phyloP scores from a whole-genome alignment of 1,139 yeast genomes.

The Blastobotrys malaysiensis region DNA sequence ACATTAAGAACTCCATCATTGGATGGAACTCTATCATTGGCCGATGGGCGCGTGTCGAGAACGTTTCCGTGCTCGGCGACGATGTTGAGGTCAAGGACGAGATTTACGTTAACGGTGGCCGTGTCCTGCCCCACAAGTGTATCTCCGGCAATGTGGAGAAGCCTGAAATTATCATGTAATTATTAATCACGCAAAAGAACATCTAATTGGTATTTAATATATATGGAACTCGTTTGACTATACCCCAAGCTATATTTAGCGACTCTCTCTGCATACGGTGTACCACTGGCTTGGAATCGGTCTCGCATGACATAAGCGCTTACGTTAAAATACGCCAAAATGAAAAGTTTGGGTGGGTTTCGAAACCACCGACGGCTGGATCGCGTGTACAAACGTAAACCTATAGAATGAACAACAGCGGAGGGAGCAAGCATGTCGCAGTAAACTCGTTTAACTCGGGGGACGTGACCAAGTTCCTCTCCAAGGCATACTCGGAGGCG shows the following conservation, averaged over 20 bases:
- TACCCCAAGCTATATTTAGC: no score
- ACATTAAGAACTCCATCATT: constrained; percentile 95
- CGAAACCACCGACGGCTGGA: not conserved
- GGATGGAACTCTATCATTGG: constrained; percentile 99
- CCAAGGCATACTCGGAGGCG: constrained; percentile 17
- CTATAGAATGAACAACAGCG: not conserved
- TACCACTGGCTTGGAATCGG: no score
- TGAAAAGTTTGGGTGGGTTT: not conserved
- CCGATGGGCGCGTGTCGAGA: constrained; percentile 98
- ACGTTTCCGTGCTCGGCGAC: constrained; percentile 96
- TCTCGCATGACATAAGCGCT: not conserved
- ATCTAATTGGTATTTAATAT: not conserved
- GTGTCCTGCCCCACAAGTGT: constrained; percentile 97
- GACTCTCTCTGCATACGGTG: no score
- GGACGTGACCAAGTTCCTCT: constrained; percentile 25
- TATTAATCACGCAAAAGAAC: not conserved
- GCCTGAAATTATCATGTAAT: constrained; percentile 93
- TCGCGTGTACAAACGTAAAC: not conserved
- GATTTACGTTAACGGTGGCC: constrained; percentile 98
- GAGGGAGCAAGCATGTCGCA: constrained; percentile 15
- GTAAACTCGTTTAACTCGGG: constrained; percentile 25
- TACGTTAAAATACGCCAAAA: not conserved
- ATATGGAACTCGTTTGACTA: not conserved
- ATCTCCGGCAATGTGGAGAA: constrained; percentile 94
- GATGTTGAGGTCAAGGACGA: constrained; percentile 98